Conservation (phyloP, 106 monocot genomes). For the Gastrodia elata region DNA sequence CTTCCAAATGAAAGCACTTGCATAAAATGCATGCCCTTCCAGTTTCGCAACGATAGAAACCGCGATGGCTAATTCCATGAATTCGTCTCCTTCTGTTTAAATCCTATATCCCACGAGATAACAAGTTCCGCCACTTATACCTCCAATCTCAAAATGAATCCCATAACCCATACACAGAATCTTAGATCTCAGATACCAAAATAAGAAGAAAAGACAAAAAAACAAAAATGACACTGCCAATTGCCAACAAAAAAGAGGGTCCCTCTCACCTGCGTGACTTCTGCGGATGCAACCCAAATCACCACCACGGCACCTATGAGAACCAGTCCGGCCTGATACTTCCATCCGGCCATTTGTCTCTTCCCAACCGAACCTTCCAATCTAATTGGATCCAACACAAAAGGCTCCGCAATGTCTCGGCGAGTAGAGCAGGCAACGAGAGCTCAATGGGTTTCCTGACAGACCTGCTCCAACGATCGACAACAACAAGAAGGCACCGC, state of each 20-base stretch:
- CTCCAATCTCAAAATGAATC: not conserved
- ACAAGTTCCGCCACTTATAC: not conserved
- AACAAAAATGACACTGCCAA: not conserved
- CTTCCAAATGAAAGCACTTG: not conserved
- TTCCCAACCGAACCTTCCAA: not conserved
- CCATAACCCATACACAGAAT: slow-evolving; percentile 1
- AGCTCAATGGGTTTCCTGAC: not conserved
- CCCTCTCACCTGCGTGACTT: slow-evolving; percentile 69
- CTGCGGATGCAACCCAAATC: slow-evolving; percentile 86
- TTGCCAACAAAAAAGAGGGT: not conserved
- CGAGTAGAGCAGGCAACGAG: too few species aligned
- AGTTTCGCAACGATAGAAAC: not conserved
- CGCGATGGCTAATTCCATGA: not conserved
- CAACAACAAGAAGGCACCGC: not conserved
- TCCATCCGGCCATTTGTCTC: slow-evolving; percentile 43
- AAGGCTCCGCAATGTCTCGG: not conserved
- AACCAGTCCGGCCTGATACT: slow-evolving; percentile 56
- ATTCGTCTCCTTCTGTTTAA: not conserved
- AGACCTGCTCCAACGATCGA: not conserved
- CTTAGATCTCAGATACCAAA: slow-evolving; percentile 4
- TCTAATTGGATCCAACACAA: not conserved
- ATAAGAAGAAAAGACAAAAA: not conserved
- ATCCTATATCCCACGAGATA: not conserved
- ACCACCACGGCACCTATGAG: slow-evolving; percentile 77
- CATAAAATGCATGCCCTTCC: not conserved